Base-by-base conservation (phyloP, 768 basidiomycete species). In the Leucocoprinus leucothites region DNA sequence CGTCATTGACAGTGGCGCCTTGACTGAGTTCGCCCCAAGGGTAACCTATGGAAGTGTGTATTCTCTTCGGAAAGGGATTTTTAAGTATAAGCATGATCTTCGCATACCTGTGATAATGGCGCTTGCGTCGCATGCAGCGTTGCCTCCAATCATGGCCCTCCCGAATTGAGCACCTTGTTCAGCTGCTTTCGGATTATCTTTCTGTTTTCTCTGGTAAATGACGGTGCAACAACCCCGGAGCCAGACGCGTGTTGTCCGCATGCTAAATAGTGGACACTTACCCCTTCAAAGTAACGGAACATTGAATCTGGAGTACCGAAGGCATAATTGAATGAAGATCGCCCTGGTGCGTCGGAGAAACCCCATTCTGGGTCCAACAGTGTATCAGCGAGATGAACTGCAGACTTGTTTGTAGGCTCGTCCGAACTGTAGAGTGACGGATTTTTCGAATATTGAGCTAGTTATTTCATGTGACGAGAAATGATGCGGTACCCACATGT, bases 341-440 rank as follows among this genome's bases (percentile, higher is more conserved):
- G 57, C 22, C 58, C 52, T 13, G 63, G 57, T 1, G 61, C 48
- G 16, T 62, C 45, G 1, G 68, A 69, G 40, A 51, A 48, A n/a
- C 65, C 67, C 67, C 66, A 69, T 36, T 69, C 64, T 1, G 70
- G 63, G 55, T 75, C 72, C 1, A 61, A 62, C n/a, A 77, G 58
- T 5, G 63, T 67, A 7, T 75, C 73, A 11, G 68, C 59, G 1
- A 77, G 62, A 16, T 56, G 51, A 1, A 63, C 53, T 14, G 63
- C 57, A 1, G 65, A 59, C 52, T 63, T 62, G 57, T 28, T 25
- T 16, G 41, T 31, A 48, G 59, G 57, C 38, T 60, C 63, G 40
- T 62, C 63, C 16, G 61, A 59, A 48, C 63, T 64, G 35, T 25
- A 31, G 11, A 31, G 31, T 7, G 5, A 34, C 3, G 5, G 8